Percentiles rank a stretch among this genome's conserved stretches.
These are phyloP conservation scores for Clitopilus hobsonii DNA, from an alignment of 768 basidiomycete genomes.

Conservation along the genomic window DNA sequence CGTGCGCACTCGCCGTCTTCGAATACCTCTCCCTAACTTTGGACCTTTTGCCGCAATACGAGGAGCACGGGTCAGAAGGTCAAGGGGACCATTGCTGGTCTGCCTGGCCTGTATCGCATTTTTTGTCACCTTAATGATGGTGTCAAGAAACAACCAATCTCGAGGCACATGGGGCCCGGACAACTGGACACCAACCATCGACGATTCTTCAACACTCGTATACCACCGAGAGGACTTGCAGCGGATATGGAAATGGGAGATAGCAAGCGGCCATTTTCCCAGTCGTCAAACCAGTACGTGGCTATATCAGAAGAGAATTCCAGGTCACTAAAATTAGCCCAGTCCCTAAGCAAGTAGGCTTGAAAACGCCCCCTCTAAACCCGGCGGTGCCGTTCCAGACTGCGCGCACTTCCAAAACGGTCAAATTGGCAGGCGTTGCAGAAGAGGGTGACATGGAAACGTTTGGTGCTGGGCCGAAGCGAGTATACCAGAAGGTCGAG, in stretches of 20 bases:
- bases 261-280: slow-evolving; percentile 86
- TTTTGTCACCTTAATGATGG: slow-evolving; percentile 43
- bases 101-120: slow-evolving; percentile 46
- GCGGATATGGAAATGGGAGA: slow-evolving; percentile 92
- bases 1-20: slow-evolving; percentile 50
- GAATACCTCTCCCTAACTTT: slow-evolving; percentile 53
- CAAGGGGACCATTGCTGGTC: slow-evolving; percentile 51
- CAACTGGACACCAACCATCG: slow-evolving; percentile 31
- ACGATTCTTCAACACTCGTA: slow-evolving; percentile 65
- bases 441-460: slow-evolving; percentile 42
- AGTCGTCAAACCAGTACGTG: slow-evolving; percentile 62
- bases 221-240: slow-evolving; percentile 69
- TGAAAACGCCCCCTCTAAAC: slow-evolving; percentile 53
- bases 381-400: slow-evolving; percentile 57
- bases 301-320: neutral
- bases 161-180: slow-evolving; percentile 17
- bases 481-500: slow-evolving; percentile 70
- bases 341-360: slow-evolving; percentile 65
- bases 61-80: slow-evolving; percentile 44
- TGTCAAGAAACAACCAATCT: slow-evolving; percentile 30
- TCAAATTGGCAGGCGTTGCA: slow-evolving; percentile 43
- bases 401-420: slow-evolving; percentile 35
- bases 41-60: slow-evolving; percentile 38
- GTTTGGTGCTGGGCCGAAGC: slow-evolving; percentile 66
- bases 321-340: slow-evolving; percentile 7